A percentile compares a stretch with the other conserved stretches of the same genome.
phyloP scores from a whole-genome alignment of 768 basidiomycete genomes.

The Sistotremastrum suecicum region DNA sequence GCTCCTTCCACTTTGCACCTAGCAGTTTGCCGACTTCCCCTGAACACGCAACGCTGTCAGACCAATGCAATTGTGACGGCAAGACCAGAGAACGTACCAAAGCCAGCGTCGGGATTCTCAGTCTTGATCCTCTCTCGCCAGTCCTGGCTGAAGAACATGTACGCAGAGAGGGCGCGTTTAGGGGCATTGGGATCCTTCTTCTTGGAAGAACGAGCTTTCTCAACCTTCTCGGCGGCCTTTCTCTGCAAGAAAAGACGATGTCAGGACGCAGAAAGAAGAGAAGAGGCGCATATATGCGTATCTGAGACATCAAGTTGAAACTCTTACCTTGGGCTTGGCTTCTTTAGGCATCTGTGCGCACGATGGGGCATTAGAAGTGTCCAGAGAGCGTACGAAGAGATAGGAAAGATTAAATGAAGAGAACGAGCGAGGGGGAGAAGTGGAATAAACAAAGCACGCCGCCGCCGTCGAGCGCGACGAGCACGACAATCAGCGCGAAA shows the following conservation, averaged over 20 bases:
- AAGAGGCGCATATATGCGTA: constrained; percentile 4
- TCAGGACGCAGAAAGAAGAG: neutral
- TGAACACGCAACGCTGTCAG: constrained; percentile 15
- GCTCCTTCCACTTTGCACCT: constrained; percentile 94
- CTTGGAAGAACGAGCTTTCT: constrained; percentile 39
- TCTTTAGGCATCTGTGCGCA: constrained; percentile 62
- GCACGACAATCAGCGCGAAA: no score
- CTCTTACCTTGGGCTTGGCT: constrained; percentile 51
- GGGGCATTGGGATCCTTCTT: constrained; percentile 79
- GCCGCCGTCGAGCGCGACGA: no score
- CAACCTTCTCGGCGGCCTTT: constrained; percentile 63
- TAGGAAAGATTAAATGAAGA: constrained; percentile 18
- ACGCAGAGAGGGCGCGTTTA: constrained; percentile 88
- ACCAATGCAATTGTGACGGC: constrained; percentile 2
- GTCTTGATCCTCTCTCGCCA: constrained; percentile 91
- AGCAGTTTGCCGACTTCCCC: constrained; percentile 91
- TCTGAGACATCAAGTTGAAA: constrained; percentile 7
- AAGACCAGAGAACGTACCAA: constrained; percentile 38
- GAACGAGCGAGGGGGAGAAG: no score
- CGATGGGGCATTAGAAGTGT: constrained; percentile 19
- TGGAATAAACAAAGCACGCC: no score
- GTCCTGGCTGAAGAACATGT: constrained; percentile 98
- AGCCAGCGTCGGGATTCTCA: constrained; percentile 90
- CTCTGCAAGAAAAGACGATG: constrained; percentile 27
- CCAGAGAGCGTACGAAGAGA: constrained; percentile 18